Conservation (phyloP, 768 basidiomycete genomes). For the Rhodotorula babjevae region DNA sequence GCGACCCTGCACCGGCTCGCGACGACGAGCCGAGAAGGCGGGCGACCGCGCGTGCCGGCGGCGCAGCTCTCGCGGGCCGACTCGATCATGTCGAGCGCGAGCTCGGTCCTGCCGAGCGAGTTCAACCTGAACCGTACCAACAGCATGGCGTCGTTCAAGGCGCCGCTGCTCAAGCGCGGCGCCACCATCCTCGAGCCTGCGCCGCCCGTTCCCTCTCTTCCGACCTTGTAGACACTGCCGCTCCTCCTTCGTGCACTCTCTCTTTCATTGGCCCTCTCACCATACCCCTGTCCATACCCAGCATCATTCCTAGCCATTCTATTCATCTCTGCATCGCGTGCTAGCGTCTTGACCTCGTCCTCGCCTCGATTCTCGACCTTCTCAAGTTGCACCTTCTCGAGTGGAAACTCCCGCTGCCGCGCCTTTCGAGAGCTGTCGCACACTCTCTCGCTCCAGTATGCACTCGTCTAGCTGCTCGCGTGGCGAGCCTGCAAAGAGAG, state of each 20-base stretch:
- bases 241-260: background rate
- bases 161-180: constrained; percentile 22
- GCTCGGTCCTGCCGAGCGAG: constrained; percentile 24
- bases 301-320: no score
- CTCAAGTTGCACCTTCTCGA: no score
- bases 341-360: no score
- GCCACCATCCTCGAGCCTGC: background rate
- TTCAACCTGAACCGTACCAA: constrained; percentile 23
- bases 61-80: constrained; percentile 16
- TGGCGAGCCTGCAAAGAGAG: no score
- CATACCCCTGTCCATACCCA: no score
- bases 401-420: no score
- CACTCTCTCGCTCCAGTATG: no score
- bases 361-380: no score
- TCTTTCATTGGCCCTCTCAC: no score
- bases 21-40: constrained; percentile 29
- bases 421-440: no score
- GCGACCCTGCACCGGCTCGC: constrained; percentile 44
- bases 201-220: background rate
- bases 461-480: no score
- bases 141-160: constrained; percentile 34
- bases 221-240: background rate
- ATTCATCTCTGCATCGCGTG: no score
- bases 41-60: constrained; percentile 1
- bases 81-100: constrained; percentile 15